Evolutionary conservation across 1,284 basidiomycete genomes (phyloP).

Genomic region (Malassezia dermatis): DNA sequence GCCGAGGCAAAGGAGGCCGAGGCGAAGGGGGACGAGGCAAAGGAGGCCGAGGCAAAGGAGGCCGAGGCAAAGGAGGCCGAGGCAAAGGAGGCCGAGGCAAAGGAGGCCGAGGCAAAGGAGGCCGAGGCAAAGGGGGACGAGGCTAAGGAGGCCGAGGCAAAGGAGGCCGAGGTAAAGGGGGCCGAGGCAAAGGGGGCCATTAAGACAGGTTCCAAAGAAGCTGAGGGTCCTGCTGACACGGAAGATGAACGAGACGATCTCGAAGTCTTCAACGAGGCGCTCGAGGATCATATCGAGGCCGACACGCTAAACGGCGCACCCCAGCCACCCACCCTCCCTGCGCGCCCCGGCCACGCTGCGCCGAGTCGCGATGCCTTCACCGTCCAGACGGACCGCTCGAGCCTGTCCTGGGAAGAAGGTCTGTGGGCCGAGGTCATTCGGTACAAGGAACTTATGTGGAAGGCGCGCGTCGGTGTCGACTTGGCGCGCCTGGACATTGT

Average conservation of each 20-base stretch:
- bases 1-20: constrained; percentile 1
- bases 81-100: too few species aligned
- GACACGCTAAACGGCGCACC: not conserved
- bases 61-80: not conserved
- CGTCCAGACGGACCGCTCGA: not conserved
- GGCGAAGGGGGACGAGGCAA: not conserved
- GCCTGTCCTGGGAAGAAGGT: constrained; percentile 10
- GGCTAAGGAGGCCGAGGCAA: not conserved
- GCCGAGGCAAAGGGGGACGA: not conserved
- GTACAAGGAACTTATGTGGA: constrained; percentile 16
- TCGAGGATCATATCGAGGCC: not conserved
- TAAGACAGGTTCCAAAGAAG: too few species aligned
- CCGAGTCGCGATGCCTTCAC: constrained; percentile 2
- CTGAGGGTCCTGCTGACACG: not conserved
- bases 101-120: not conserved
- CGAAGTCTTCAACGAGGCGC: not conserved
- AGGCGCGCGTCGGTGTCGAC: constrained; percentile 12
- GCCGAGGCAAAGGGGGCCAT: not conserved
- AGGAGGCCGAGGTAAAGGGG: not conserved
- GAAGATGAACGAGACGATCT: not conserved
- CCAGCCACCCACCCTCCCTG: not conserved
- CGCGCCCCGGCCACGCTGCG: not conserved
- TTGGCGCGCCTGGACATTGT: constrained; percentile 5
- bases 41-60: not conserved
- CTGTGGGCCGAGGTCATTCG: constrained; percentile 14